Base-by-base conservation (phyloP, 768 basidiomycete genomes). In the Pleurotus salmoneostramineus region DNA sequence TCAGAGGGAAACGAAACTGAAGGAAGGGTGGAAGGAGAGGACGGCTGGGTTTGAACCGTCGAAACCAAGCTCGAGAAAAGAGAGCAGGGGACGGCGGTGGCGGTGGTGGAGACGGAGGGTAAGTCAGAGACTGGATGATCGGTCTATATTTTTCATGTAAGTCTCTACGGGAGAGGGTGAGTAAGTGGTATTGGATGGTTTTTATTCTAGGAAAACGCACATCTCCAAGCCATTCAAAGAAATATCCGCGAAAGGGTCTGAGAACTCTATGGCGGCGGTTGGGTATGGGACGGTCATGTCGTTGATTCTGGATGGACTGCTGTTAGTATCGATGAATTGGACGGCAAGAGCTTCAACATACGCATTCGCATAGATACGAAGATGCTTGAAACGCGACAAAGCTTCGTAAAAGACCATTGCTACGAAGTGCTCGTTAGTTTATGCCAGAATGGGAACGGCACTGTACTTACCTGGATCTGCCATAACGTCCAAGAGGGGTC, bases 261-360 rank as follows among this genome's bases (percentile, higher is more conserved):
- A 70, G 0, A 74, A 69, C 59, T 91, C 88, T 34, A 93, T 87
- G 6, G 85, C 84, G 5, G 89, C 83, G 1, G 91, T 93, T 12
- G 88, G 72, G 65, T 89, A 95, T 0, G 94, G 91, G 2, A 96
- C 93, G 0, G 93, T 93, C 2, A 74, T 57, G 63, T 95, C 93
- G 63, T 88, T 85, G 12, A 91, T 69, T 2, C 87, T 88, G 59
- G 15, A 32, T 36, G 34, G 15, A 6, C 14, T n/a, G 47, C 14
- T n/a, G 47, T 57, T 11, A 57, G 40, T 36, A 33, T 54, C 12
- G 17, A 32, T 8, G 31, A 3, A 17, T 17, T 48, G 2, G 8
- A 17, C 8, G 17, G 10, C 47, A 17, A 8, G 15, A 8, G 10
- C 10, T 15, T 42, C 12, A 8, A 74, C 86, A 63, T 60, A 89